Evolutionary conservation across 1,284 basidiomycete species (phyloP), one percentile per base, ranked within the genome.

Genomic region (Leccinum subrobustum): DNA sequence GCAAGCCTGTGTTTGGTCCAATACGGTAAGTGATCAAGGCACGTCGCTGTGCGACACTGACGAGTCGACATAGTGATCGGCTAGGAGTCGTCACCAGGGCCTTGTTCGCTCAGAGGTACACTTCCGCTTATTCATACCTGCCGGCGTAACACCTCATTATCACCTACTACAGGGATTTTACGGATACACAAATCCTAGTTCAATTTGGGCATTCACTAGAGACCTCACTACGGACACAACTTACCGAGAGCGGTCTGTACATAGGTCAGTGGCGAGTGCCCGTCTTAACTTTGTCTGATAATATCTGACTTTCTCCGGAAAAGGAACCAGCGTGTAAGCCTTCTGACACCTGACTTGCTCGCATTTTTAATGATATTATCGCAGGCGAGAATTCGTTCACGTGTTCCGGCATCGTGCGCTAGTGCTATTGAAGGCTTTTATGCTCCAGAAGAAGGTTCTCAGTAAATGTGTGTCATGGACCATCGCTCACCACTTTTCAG

Each of bases 51-150:
- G 25, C 39, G 48, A 59, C 39, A 65, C 59, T 70, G 56, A 60
- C 42, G 44, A 48, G 18, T 56, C 52, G 52, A 37, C 44, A 27
- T 60, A 89, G 91, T 47, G 95, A 98, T 72, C 96, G 95, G 68
- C 81, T 99, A 1, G 95, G 96, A n/a, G 94, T 99, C 4, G 93
- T 99, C 42, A 99, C 96, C 0, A 84, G 89, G 11, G 91, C 95
- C 1, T 82, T 94, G 58, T 98, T 97, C 72, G 87, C 90, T 11
- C 95, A 98, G 75, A 81, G 84, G 87, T 80, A 53, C 59, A 63
- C 27, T 16, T 37, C 6, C 14, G 7, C 52, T 39, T 25, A 3
- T 18, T 54, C 1, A 1, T n/a, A 11, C 27, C 16, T 57, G 7
- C 52, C 54, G n/a, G 18, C 4, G 18, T 25, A 14, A 29, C 31